Conservation (phyloP, 202 grass and related monocot genomes). For the Zizania palustris region DNA sequence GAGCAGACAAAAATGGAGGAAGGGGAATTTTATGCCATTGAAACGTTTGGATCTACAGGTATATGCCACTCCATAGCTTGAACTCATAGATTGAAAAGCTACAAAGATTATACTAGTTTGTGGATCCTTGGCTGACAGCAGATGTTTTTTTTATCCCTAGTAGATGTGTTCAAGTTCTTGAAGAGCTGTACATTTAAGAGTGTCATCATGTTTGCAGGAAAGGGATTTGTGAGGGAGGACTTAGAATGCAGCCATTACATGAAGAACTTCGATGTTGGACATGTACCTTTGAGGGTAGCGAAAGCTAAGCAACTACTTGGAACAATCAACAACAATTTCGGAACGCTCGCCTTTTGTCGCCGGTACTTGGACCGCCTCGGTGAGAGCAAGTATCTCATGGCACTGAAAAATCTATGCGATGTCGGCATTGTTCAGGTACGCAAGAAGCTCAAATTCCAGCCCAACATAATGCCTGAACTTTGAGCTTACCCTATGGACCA, state of each 20-base stretch:
- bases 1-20: conserved; percentile 98
- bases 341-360: conserved; percentile 87
- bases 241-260: conserved; percentile 98
- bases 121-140: not conserved
- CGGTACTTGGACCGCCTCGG: conserved; percentile 88
- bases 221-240: conserved; percentile 89
- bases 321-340: conserved; percentile 94
- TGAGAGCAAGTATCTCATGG: conserved; percentile 96
- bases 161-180: not conserved
- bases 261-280: conserved; percentile 93
- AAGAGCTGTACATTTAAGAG: conserved; percentile 7
- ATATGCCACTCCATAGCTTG: not conserved
- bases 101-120: not conserved
- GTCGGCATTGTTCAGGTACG: conserved; percentile 74
- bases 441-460: not conserved
- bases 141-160: not conserved
- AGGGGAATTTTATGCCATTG: conserved; percentile 96
- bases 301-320: conserved; percentile 85
- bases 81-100: not conserved
- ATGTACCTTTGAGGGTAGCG: conserved; percentile 85
- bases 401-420: conserved; percentile 92
- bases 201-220: conserved; percentile 54
- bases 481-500: not conserved
- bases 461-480: not conserved
- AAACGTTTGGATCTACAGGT: conserved; percentile 96